Base-by-base conservation (phyloP, 805 yeast species). In the Candida silvatica region DNA sequence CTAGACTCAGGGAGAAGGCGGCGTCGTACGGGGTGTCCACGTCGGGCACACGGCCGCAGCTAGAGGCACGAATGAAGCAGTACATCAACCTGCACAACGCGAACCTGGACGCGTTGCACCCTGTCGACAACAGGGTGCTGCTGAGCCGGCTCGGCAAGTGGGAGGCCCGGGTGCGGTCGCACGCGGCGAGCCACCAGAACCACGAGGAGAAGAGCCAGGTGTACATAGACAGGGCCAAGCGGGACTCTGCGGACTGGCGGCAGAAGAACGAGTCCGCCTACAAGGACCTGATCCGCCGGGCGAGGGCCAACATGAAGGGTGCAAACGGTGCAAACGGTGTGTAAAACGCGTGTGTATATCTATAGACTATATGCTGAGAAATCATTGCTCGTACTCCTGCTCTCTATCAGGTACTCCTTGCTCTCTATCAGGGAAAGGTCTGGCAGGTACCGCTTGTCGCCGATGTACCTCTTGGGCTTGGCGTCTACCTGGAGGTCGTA, bases 41-140 rank as follows among this genome's bases (percentile, higher is more conserved):
- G 0, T 54, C 52, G 7, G 97, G 97, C 0, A 56, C 79, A 1
- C 64, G 84, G 40, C 58, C 58, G 12, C 78, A 73, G 42, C 48
- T 87, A 45, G 88, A 83, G 40, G 58, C 69, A 15, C 59, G 97
- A 27, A 82, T 82, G 50, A 78, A 74, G 41, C 90, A 87, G 44
- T 88, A 77, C 61, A 74, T 80, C 37, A 73, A 77, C 22, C 50
- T 86, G 8, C 81, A 79, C 76, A 88, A 88, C 50, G 78, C 95
- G 9, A 86, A 86, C 48, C 67, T 77, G 29, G 95, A 86, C 49
- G 70, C 87, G 5, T 60, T 70, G 24, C 66, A 63, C 20, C 95
- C 95, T 0, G 71, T 71, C 4, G 56, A 72, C 18, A 77, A 74
- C 17, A 58, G 62, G 26, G 69, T 71, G 4, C 54, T 88, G 32